Evolutionary conservation across 2,329 filamentous ascomycete genomes (phyloP), one percentile per base, ranked within the genome.

Genomic region (Plectosphaerella cucumerina): DNA sequence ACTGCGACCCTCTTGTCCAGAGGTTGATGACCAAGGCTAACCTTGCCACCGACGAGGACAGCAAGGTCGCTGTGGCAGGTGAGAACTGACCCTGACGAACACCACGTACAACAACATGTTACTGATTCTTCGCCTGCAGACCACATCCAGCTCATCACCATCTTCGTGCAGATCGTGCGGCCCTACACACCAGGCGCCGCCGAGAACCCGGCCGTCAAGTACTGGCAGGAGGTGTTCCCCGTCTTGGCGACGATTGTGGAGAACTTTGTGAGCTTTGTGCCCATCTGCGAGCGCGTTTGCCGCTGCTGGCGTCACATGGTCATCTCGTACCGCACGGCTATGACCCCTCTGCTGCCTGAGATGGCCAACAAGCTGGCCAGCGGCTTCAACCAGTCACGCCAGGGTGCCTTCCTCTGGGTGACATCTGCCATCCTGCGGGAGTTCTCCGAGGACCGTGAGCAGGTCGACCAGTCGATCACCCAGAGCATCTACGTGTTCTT

Each of bases 341-440:
- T 95, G 76, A 83, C 87, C 14, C 91, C 93, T 21, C 73, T 99
- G 44, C 78, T 99, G 43, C 88, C 89, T 1, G 81, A 84, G 18
- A 84, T 99, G 70, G 95, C 94, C 17, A 89, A 93, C 60, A 95
- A 93, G 69, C 81, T 99, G 51, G 90, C 90, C 1, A 80, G 79
- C 56, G 92, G 93, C 5, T 99, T 99, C 66, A 81, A 87, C 50
- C 80, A 82, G 17, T 97, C 93, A 11, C 83, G 86, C 54, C 93
- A 99, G 70, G 94, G 94, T 12, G 97, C 93, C 67, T 99, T 99
- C 78, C 77, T 99, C n/a, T 99, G 94, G 94, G 93, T 94, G 1
- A 97, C 93, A 2, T 89, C 92, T 57, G 90, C 93, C 9, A 95
- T 99, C 56, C 81, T 99, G 26, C 87, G 94, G 53, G 94, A 99